These are phyloP conservation scores for Sporothrix variecibatus DNA, from an alignment of 2,329 filamentous ascomycete genomes.

Conservation along the genomic window DNA sequence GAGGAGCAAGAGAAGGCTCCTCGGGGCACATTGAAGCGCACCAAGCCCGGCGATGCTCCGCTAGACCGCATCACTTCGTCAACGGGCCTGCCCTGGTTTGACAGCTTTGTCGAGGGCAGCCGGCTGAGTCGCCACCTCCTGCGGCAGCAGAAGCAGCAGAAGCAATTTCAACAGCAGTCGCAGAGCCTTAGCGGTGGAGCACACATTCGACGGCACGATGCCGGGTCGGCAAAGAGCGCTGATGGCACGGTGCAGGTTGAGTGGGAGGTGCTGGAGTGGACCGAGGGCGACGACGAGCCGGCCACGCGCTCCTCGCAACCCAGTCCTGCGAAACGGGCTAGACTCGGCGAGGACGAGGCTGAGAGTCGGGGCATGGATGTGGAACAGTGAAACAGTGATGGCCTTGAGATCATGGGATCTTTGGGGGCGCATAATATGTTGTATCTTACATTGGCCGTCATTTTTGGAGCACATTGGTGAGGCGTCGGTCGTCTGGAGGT, in stretches of 20 bases:
- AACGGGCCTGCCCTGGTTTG: constrained; percentile 77
- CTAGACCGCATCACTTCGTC: constrained; percentile 55
- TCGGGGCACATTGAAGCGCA: not conserved
- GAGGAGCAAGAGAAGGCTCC: not conserved
- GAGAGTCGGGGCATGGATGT: constrained; percentile 27
- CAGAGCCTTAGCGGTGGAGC: not conserved
- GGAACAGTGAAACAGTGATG: constrained; percentile 22
- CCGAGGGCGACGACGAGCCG: constrained; percentile 44
- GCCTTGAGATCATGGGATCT: not conserved
- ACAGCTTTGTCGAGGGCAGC: constrained; percentile 76
- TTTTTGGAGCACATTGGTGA: constrained; percentile 14
- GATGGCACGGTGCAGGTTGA: constrained; percentile 69
- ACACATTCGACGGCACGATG: constrained; percentile 32
- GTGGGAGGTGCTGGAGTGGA: constrained; percentile 83
- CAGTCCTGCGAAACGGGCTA: constrained; percentile 52
- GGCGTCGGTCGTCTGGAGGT: not conserved
- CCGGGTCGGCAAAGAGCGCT: constrained; percentile 43
- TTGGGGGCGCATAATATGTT: not conserved
- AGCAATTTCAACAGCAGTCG: not conserved
- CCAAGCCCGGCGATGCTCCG: not conserved
- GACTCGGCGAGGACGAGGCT: constrained; percentile 42
- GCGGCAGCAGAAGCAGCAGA: constrained; percentile 58
- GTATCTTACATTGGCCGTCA: not conserved
- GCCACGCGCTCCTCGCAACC: constrained; percentile 42
- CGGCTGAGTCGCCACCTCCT: constrained; percentile 66